A percentile compares a stretch with the other conserved stretches of the same genome.
Evolutionary conservation across 495 filamentous ascomycete genomes (phyloP).

Genomic region (Tuber aestivum): DNA sequence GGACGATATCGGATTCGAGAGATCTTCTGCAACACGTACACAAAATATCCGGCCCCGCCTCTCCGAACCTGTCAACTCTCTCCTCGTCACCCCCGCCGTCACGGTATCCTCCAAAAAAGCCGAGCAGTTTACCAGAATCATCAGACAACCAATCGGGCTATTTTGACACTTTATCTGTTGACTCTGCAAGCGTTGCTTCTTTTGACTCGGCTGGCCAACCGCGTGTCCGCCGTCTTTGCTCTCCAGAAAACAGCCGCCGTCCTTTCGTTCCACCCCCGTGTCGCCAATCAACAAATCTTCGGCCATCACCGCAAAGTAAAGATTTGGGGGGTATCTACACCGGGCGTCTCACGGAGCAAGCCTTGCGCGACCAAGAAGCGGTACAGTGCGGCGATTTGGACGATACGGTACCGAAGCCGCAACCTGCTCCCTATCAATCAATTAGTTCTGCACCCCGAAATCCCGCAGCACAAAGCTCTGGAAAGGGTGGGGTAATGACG

Average conservation of each 20-base stretch:
- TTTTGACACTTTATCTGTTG: neutral
- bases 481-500: neutral
- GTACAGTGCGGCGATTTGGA: neutral
- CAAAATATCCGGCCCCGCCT: slow-evolving; percentile 15
- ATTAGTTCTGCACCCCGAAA: neutral
- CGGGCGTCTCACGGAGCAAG: neutral
- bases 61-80: slow-evolving; percentile 17
- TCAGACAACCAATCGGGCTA: neutral
- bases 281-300: neutral
- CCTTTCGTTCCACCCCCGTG: neutral
- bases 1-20: slow-evolving; percentile 13
- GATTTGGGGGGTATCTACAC: neutral
- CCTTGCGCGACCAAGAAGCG: neutral
- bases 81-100: slow-evolving; percentile 4
- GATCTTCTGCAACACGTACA: slow-evolving; percentile 11
- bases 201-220: neutral
- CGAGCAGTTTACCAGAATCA: neutral
- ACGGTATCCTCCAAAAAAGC: neutral
- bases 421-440: neutral
- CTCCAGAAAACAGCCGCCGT: neutral
- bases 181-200: neutral
- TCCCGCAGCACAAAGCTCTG: neutral
- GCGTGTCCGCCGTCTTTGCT: neutral
- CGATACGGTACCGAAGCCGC: neutral
- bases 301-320: neutral